phyloP scores from a whole-genome alignment of 2,329 filamentous ascomycete genomes.

The Diaporthe eres region DNA sequence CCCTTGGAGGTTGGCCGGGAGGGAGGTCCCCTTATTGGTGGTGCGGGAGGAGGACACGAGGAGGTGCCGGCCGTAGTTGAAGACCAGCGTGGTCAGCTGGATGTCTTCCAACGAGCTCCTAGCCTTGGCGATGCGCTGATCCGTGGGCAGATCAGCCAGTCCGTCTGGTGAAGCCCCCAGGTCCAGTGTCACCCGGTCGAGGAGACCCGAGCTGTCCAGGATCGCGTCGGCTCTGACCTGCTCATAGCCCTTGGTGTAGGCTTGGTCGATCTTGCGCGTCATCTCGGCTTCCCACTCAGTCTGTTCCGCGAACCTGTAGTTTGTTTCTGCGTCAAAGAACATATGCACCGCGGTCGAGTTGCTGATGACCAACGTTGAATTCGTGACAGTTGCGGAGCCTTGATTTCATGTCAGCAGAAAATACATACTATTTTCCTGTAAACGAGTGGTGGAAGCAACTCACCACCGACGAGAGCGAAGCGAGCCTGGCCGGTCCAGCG shows the following conservation, averaged over 20 bases:
- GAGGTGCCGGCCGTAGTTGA: conserved; percentile 42
- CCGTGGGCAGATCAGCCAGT: neutral
- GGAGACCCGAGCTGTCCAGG: neutral
- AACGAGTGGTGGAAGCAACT: neutral
- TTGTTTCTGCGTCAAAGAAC: conserved; percentile 15
- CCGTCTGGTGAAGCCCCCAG: conserved; percentile 1
- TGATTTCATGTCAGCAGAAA: neutral
- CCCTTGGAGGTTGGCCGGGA: conserved; percentile 52
- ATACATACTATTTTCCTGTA: too few species aligned
- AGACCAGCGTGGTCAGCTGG: conserved; percentile 6
- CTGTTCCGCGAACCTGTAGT: neutral
- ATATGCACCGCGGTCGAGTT: neutral
- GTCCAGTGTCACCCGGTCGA: neutral
- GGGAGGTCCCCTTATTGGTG: neutral
- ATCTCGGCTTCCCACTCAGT: conserved; percentile 1
- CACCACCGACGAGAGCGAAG: conserved; percentile 3
- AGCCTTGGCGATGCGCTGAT: neutral
- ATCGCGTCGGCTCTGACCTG: neutral
- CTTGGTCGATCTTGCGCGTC: conserved; percentile 1
- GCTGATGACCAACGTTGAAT: conserved; percentile 3
- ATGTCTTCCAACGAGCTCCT: neutral
- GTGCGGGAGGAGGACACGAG: conserved; percentile 40
- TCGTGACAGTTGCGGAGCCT: neutral
- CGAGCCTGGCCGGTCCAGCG: conserved; percentile 20
- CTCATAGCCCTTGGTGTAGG: conserved; percentile 1